These are phyloP conservation scores for Cryphonectria radicalis DNA, from an alignment of 2,329 filamentous ascomycete genomes.

Conservation along the genomic window DNA sequence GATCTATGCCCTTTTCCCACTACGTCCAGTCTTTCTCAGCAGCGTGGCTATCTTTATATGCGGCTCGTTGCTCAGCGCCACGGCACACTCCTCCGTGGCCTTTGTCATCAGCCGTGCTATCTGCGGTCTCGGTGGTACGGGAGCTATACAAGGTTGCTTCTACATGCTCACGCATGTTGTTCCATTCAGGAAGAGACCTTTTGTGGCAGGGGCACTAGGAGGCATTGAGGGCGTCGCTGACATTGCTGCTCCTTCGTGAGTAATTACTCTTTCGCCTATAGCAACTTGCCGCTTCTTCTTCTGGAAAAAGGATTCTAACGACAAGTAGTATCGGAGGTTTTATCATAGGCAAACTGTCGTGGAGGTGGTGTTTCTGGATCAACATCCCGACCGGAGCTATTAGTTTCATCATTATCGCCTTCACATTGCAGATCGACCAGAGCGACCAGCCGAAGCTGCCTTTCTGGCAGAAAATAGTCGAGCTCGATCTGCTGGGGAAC, in stretches of 20 bases:
- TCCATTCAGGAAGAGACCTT: slow-evolving; percentile 23
- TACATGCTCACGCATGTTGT: slow-evolving; percentile 25
- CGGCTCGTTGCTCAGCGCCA: slow-evolving; percentile 23
- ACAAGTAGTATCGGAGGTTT: slow-evolving; percentile 20
- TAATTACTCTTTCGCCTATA: not conserved
- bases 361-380: slow-evolving; percentile 31
- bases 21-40: slow-evolving; percentile 12
- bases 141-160: slow-evolving; percentile 24
- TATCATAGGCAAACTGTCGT: slow-evolving; percentile 21
- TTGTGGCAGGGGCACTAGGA: not conserved
- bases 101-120: slow-evolving; percentile 24
- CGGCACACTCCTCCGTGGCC: slow-evolving; percentile 19
- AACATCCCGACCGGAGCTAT: slow-evolving; percentile 21
- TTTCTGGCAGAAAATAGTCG: slow-evolving; percentile 39
- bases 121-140: slow-evolving; percentile 18
- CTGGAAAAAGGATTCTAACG: not conserved
- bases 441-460: not conserved
- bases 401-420: slow-evolving; percentile 20
- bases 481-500: slow-evolving; percentile 45
- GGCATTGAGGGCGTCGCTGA: slow-evolving; percentile 16
- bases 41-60: slow-evolving; percentile 26
- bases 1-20: slow-evolving; percentile 21
- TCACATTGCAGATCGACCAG: slow-evolving; percentile 18
- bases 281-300: not conserved
- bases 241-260: slow-evolving; percentile 20